Percentiles rank a stretch among this genome's conserved stretches.
These are phyloP conservation scores for Coemansia sp. DNA, from an alignment of 192 early-diverging fungal species.

Conservation along the genomic window DNA sequence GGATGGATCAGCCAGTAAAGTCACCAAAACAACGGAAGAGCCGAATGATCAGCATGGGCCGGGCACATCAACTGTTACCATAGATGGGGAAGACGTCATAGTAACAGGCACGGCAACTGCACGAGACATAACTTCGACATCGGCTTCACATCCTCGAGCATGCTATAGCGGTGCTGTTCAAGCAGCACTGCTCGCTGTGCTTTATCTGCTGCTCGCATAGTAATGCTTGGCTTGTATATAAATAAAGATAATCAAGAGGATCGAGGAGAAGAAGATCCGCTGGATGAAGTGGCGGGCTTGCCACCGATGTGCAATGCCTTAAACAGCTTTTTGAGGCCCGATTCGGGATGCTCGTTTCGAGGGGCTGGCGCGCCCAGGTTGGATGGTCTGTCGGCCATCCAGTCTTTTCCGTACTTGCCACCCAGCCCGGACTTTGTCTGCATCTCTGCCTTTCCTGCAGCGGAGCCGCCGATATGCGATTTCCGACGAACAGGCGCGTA, in stretches of 20 bases:
- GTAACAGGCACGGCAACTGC: conserved; percentile 20
- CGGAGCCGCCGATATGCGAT: conserved; percentile 25
- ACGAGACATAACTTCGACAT: not conserved
- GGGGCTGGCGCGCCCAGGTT: conserved; percentile 25
- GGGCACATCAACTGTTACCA: conserved; percentile 26
- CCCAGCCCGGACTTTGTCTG: conserved; percentile 26
- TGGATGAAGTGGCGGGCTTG: conserved; percentile 2
- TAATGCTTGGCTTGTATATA: no score
- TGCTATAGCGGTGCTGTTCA: no score
- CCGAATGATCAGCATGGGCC: not conserved
- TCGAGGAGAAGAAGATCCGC: not conserved
- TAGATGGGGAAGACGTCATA: conserved; percentile 26
- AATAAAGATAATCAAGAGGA: no score
- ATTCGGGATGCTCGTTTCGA: conserved; percentile 25
- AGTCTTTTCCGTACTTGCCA: conserved; percentile 32
- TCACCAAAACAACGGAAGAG: conserved; percentile 16
- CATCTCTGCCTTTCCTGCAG: conserved; percentile 22
- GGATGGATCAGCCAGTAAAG: conserved; percentile 17
- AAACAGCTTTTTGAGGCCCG: conserved; percentile 25
- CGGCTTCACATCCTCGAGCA: not conserved
- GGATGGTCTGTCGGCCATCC: conserved; percentile 51
- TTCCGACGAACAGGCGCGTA: conserved; percentile 21
- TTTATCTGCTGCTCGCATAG: no score
- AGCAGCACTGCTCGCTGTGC: no score
- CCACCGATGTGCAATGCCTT: conserved; percentile 13